Evolutionary conservation across 768 basidiomycete genomes (phyloP).

Genomic region (Termitomyces sp.): DNA sequence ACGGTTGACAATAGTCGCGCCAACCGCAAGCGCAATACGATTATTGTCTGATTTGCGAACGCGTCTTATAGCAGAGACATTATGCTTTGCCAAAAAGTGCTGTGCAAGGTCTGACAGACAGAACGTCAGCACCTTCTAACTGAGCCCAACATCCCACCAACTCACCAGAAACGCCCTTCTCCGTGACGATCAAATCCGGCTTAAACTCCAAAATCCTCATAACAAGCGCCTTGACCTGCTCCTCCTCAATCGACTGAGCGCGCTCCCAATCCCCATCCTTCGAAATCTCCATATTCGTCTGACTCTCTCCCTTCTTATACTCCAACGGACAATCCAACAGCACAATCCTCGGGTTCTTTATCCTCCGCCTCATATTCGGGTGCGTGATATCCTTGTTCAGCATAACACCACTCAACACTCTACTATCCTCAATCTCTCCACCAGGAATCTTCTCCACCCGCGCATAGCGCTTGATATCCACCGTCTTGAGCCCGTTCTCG

Average conservation of each 20-base stretch:
- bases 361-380: conserved; percentile 92
- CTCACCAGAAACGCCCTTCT: conserved; percentile 96
- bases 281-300: conserved; percentile 98
- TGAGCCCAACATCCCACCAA: conserved; percentile 11
- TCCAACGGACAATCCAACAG: conserved; percentile 93
- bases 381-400: conserved; percentile 99
- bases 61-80: conserved; percentile 93
- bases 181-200: conserved; percentile 93
- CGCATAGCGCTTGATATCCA: conserved; percentile 98
- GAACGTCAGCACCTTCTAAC: not conserved
- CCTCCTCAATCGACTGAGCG: conserved; percentile 93
- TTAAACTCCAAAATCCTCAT: conserved; percentile 88
- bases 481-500: conserved; percentile 75
- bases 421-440: conserved; percentile 92
- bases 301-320: conserved; percentile 98
- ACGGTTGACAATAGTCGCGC: conserved; percentile 96
- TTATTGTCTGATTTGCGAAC: conserved; percentile 99
- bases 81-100: conserved; percentile 81
- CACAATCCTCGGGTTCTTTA: conserved; percentile 85
- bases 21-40: conserved; percentile 92
- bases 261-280: conserved; percentile 93
- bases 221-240: conserved; percentile 89
- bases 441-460: conserved; percentile 97
- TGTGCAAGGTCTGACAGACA: conserved; percentile 83
- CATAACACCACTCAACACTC: conserved; percentile 89